Evolutionary conservation across 345 rosid genomes (phyloP).

Genomic region (Toxicodendron radicans): DNA sequence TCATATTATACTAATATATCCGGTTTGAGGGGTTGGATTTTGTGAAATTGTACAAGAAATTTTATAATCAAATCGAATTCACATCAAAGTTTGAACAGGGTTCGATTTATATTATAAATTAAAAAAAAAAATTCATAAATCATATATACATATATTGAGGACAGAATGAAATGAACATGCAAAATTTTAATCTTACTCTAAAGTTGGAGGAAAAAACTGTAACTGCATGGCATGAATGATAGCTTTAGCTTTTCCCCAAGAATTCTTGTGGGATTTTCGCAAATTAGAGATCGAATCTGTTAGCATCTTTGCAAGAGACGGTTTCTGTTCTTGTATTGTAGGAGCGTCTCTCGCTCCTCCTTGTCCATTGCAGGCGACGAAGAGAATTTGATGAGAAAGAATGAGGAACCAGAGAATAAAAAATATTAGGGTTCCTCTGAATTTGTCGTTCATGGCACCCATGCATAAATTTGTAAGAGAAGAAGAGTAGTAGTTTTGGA

Average conservation of each 20-base stretch:
- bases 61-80: too few relatives aligned
- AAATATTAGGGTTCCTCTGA: constrained; percentile 20
- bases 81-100: too few relatives aligned
- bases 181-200: constrained; percentile 40
- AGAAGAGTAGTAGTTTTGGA: neutral
- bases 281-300: constrained; percentile 28
- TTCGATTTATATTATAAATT: neutral
- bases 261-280: constrained; percentile 43
- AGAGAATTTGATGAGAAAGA: constrained; percentile 15
- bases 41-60: too few relatives aligned
- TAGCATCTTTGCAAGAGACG: constrained; percentile 34
- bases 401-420: constrained; percentile 26
- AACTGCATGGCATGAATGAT: constrained; percentile 42
- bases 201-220: constrained; percentile 55
- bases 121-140: neutral
- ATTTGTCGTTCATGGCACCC: constrained; percentile 25
- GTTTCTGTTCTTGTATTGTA: constrained; percentile 28
- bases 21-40: too few relatives aligned
- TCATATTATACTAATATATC: too few relatives aligned
- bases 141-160: neutral
- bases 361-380: constrained; percentile 20
- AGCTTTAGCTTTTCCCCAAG: constrained; percentile 58
- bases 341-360: constrained; percentile 19
- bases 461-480: neutral
- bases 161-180: too few relatives aligned